Evolutionary conservation across 1,284 basidiomycete genomes (phyloP).

Genomic region (Cutaneotrichosporon spelunceum): DNA sequence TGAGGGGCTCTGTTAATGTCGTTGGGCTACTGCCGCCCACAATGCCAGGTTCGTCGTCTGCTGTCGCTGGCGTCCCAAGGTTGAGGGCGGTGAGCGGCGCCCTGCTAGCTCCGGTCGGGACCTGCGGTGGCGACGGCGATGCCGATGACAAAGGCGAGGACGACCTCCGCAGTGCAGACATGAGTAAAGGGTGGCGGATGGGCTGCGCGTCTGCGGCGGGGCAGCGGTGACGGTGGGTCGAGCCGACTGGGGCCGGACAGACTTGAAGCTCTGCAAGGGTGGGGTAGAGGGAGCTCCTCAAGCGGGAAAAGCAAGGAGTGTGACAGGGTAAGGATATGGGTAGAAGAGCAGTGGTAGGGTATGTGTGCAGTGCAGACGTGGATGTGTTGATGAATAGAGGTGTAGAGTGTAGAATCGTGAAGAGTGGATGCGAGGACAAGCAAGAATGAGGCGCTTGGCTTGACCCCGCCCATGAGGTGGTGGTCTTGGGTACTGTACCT

Average conservation of each 20-base stretch:
- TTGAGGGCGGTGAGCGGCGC: conserved; percentile 9
- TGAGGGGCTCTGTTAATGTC: conserved; percentile 24
- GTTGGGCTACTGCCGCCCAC: conserved; percentile 27
- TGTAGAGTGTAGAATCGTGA: background rate
- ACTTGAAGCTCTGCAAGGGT: background rate
- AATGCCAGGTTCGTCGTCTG: conserved; percentile 16
- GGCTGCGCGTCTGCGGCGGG: background rate
- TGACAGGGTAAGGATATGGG: background rate
- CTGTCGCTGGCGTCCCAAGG: conserved; percentile 10
- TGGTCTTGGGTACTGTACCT: too few species aligned
- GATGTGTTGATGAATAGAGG: background rate
- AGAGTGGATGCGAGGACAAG: background rate
- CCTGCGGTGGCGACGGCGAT: conserved; percentile 22
- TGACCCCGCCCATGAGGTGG: too few species aligned
- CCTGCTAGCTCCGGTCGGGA: conserved; percentile 7
- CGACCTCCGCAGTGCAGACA: conserved; percentile 25
- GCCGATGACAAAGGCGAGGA: conserved; percentile 27
- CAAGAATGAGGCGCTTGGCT: background rate
- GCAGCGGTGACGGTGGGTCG: background rate
- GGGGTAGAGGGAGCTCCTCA: background rate
- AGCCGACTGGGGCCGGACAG: background rate
- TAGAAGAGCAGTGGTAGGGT: background rate
- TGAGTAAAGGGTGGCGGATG: conserved; percentile 8
- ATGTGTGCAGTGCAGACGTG: background rate
- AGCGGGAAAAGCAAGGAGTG: background rate